phyloP scores from a whole-genome alignment of 2,329 filamentous ascomycete genomes.

The Pestalotiopsis sp. region DNA sequence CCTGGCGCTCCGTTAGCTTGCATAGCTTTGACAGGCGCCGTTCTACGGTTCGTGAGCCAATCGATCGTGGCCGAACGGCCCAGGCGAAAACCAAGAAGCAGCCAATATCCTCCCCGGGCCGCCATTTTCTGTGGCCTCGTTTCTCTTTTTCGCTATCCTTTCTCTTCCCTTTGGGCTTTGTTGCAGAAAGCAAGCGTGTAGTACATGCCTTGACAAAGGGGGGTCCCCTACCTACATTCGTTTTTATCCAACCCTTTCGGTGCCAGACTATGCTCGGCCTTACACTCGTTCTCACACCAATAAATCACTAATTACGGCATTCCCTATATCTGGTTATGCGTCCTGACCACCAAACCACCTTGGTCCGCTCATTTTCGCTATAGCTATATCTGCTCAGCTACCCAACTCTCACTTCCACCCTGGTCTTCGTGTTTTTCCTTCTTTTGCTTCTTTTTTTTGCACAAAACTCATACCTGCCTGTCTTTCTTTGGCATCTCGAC shows the following conservation, averaged over 20 bases:
- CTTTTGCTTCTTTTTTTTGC: conserved; percentile 3
- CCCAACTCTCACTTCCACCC: conserved; percentile 5
- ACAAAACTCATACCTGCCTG: background rate
- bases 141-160: conserved; percentile 22
- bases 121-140: conserved; percentile 15
- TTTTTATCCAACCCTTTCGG: conserved; percentile 12
- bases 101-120: conserved; percentile 25
- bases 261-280: conserved; percentile 3
- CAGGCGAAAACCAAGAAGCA: conserved; percentile 22
- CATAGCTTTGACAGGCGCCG: conserved; percentile 30
- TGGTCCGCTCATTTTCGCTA: conserved; percentile 8
- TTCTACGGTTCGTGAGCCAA: conserved; percentile 28
- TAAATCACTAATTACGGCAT: conserved; percentile 7
- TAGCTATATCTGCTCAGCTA: conserved; percentile 9
- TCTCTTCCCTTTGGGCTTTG: conserved; percentile 8
- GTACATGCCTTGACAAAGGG: conserved; percentile 12
- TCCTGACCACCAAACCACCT: conserved; percentile 9
- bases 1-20: conserved; percentile 29
- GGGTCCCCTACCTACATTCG: conserved; percentile 9
- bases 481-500: background rate
- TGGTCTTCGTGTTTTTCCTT: conserved; percentile 1
- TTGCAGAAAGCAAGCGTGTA: conserved; percentile 10
- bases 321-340: conserved; percentile 14
- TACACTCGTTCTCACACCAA: conserved; percentile 10
- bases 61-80: conserved; percentile 27